Evolutionary conservation across 495 filamentous ascomycete genomes (phyloP).

Genomic region (Xylaria acuta): DNA sequence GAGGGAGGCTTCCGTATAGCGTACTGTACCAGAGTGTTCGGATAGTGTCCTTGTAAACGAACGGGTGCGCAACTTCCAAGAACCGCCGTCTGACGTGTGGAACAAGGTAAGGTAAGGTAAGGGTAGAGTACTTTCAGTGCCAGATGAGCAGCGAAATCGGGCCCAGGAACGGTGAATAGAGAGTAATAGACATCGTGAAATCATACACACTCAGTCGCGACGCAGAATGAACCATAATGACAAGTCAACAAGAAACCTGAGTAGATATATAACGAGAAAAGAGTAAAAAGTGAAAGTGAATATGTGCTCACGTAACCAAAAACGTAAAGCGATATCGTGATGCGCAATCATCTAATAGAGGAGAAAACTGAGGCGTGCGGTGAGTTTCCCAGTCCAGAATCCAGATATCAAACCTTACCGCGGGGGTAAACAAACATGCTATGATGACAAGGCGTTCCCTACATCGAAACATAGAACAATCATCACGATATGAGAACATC

Average conservation of each 20-base stretch:
- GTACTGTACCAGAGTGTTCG: neutral
- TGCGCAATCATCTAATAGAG: neutral
- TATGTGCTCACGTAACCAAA: neutral
- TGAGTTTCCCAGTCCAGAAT: slow-evolving; percentile 12
- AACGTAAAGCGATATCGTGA: neutral
- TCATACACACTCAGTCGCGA: slow-evolving; percentile 19
- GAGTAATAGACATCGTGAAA: neutral
- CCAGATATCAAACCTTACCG: neutral
- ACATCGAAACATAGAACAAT: slow-evolving; percentile 35
- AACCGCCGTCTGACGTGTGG: neutral
- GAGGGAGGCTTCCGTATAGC: neutral
- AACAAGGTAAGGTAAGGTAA: neutral
- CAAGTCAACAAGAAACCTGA: neutral
- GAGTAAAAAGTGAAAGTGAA: neutral
- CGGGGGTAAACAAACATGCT: neutral
- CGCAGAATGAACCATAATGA: slow-evolving; percentile 26
- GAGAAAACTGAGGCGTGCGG: neutral
- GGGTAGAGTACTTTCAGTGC: neutral
- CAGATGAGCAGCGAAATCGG: neutral
- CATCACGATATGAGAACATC: slow-evolving; percentile 34
- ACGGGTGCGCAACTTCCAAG: neutral
- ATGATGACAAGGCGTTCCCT: slow-evolving; percentile 51
- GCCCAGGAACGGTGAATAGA: neutral
- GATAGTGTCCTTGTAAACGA: neutral
- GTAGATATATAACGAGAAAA: slow-evolving; percentile 10